phyloP scores from a whole-genome alignment of 2,329 filamentous ascomycete species.

The Colletotrichum phormii region DNA sequence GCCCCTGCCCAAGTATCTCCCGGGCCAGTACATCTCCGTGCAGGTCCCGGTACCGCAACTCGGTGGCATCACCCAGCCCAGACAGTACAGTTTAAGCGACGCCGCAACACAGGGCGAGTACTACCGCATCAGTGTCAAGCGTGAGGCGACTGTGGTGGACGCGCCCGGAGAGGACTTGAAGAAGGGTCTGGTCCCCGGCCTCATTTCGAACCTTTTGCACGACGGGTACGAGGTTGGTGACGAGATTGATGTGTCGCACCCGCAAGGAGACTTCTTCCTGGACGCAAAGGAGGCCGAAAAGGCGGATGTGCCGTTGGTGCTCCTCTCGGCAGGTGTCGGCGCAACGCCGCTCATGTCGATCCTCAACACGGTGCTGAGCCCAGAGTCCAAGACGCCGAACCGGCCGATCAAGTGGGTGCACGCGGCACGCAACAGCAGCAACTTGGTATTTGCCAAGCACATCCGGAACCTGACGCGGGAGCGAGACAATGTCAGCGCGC shows the following conservation, averaged over 20 bases:
- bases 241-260: slow-evolving; percentile 65
- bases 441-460: slow-evolving; percentile 66
- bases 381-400: slow-evolving; percentile 40
- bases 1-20: slow-evolving; percentile 69
- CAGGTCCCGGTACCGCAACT: slow-evolving; percentile 71
- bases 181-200: slow-evolving; percentile 52
- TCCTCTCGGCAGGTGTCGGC: slow-evolving; percentile 77
- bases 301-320: slow-evolving; percentile 65
- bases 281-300: slow-evolving; percentile 56
- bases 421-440: slow-evolving; percentile 61
- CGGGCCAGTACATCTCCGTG: slow-evolving; percentile 80
- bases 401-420: slow-evolving; percentile 73
- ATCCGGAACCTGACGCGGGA: slow-evolving; percentile 56
- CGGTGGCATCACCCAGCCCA: slow-evolving; percentile 70
- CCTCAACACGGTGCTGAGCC: slow-evolving; percentile 62
- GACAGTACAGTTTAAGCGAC: slow-evolving; percentile 82
- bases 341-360: slow-evolving; percentile 76
- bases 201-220: slow-evolving; percentile 67
- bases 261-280: slow-evolving; percentile 72
- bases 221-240: slow-evolving; percentile 60
- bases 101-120: slow-evolving; percentile 57
- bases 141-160: slow-evolving; percentile 53
- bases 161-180: slow-evolving; percentile 47
- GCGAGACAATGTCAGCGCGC: slow-evolving; percentile 60
- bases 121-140: slow-evolving; percentile 83